Percentiles rank a stretch among this genome's conserved stretches.
These are phyloP conservation scores for Eruca vesicaria DNA, from an alignment of 441 rosid species.

Conservation along the genomic window DNA sequence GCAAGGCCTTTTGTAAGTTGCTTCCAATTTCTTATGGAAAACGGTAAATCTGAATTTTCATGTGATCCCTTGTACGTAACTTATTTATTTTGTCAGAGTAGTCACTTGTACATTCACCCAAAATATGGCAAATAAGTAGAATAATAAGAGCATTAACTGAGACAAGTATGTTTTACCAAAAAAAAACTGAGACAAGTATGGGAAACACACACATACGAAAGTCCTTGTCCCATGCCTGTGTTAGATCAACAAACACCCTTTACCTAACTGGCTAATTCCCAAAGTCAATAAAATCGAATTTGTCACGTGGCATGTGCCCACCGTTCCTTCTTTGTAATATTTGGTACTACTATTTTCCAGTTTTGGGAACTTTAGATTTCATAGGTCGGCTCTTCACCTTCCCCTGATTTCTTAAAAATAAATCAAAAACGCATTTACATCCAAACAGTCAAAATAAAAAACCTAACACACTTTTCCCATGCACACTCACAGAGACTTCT, in stretches of 20 bases:
- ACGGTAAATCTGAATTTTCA: not conserved
- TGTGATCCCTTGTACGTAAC: not conserved
- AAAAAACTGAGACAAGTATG: not conserved
- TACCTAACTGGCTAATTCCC: slow-evolving; percentile 14
- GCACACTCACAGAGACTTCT: slow-evolving; percentile 19
- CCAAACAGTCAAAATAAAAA: slow-evolving; percentile 33
- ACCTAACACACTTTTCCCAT: slow-evolving; percentile 38
- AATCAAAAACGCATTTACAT: slow-evolving; percentile 34
- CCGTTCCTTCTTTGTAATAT: slow-evolving; percentile 9
- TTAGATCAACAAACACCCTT: slow-evolving; percentile 32
- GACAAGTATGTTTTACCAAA: no score
- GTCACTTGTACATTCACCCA: not conserved
- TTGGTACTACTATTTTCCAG: slow-evolving; percentile 29
- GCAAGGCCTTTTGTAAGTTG: not conserved
- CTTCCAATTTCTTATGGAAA: not conserved
- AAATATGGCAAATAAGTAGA: not conserved
- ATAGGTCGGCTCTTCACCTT: slow-evolving; percentile 30
- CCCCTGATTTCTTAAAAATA: slow-evolving; percentile 14
- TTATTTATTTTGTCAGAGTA: not conserved
- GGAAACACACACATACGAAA: slow-evolving; percentile 26
- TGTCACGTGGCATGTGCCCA: slow-evolving; percentile 18
- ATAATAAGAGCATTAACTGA: not conserved
- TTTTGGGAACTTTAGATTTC: slow-evolving; percentile 20
- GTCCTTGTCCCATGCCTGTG: slow-evolving; percentile 20
- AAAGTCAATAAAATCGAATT: slow-evolving; percentile 13